Evolutionary conservation across 1,284 basidiomycete genomes (phyloP).

Genomic region (Baeospora myosura): DNA sequence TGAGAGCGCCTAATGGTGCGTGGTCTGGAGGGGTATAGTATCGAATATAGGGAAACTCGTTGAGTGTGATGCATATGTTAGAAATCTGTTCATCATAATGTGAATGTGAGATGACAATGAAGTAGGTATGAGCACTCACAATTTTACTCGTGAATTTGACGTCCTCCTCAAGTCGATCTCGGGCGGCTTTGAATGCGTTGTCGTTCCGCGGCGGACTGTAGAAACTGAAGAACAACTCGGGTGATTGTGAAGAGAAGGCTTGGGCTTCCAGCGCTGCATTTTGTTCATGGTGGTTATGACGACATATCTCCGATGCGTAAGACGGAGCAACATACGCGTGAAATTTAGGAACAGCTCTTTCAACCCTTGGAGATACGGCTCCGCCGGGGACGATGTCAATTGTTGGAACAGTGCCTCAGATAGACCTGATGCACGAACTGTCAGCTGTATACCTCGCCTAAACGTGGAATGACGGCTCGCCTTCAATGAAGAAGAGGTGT

Average conservation of each 20-base stretch:
- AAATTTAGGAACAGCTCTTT: conserved; percentile 88
- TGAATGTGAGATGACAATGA: conserved; percentile 6
- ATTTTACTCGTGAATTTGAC: conserved; percentile 66
- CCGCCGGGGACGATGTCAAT: conserved; percentile 64
- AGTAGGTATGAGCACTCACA: conserved; percentile 31
- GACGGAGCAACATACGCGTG: conserved; percentile 51
- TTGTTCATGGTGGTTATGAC: conserved; percentile 3
- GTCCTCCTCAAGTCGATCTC: conserved; percentile 76
- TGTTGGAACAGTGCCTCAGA: conserved; percentile 70
- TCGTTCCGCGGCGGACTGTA: conserved; percentile 78
- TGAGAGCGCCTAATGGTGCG: conserved; percentile 79
- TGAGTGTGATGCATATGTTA: conserved; percentile 86
- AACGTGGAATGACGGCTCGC: conserved; percentile 36
- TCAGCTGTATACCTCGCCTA: conserved; percentile 3
- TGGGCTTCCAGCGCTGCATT: conserved; percentile 73
- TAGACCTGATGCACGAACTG: conserved; percentile 39
- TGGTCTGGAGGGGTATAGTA: conserved; percentile 88
- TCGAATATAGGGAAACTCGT: conserved; percentile 91
- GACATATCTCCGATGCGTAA: not conserved
- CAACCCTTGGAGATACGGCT: conserved; percentile 62
- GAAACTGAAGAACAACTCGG: conserved; percentile 77
- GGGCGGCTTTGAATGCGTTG: conserved; percentile 48
- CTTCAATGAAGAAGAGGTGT: conserved; percentile 93
- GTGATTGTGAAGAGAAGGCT: conserved; percentile 71
- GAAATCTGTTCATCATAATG: conserved; percentile 50